Evolutionary conservation across 2,329 filamentous ascomycete genomes (phyloP).

Genomic region (Calonectria pseudoreteaudii): DNA sequence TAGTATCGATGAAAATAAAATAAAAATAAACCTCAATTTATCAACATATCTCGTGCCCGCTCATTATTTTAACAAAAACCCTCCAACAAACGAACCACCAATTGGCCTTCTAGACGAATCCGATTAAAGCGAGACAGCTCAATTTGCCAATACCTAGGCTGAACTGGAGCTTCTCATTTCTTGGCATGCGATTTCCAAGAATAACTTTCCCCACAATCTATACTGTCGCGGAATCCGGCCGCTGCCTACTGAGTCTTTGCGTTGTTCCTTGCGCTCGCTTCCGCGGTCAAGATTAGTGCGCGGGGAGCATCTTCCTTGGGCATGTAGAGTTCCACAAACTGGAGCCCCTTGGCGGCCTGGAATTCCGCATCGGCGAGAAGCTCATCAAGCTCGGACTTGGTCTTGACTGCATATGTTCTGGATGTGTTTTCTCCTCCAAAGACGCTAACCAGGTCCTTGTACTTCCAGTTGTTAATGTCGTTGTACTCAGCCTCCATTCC

Average conservation of each 20-base stretch:
- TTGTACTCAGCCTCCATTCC: slow-evolving; percentile 85
- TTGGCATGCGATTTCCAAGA: slow-evolving; percentile 30
- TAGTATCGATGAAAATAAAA: not conserved
- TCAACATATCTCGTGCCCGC: slow-evolving; percentile 1
- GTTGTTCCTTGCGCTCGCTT: slow-evolving; percentile 78
- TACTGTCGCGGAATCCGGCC: slow-evolving; percentile 12
- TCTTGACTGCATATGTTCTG: slow-evolving; percentile 76
- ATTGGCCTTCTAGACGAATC: slow-evolving; percentile 35
- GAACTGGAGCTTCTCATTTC: slow-evolving; percentile 11
- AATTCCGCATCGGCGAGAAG: slow-evolving; percentile 76
- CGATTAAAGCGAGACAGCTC: slow-evolving; percentile 29
- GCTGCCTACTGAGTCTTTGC: slow-evolving; percentile 52
- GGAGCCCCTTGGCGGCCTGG: slow-evolving; percentile 63
- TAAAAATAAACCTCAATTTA: not conserved
- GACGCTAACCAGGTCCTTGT: slow-evolving; percentile 73
- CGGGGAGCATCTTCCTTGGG: slow-evolving; percentile 81
- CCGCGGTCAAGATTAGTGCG: slow-evolving; percentile 76
- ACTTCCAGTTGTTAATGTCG: slow-evolving; percentile 81
- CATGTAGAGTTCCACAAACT: slow-evolving; percentile 88
- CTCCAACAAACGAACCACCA: slow-evolving; percentile 2
- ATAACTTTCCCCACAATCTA: slow-evolving; percentile 21
- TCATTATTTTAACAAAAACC: slow-evolving; percentile 2
- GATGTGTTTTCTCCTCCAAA: slow-evolving; percentile 74
- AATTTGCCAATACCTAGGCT: slow-evolving; percentile 18
- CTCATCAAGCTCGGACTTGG: slow-evolving; percentile 73